These are phyloP conservation scores for Saccharomyces pastorianus DNA, from an alignment of 1,139 yeast species.

Conservation along the genomic window DNA sequence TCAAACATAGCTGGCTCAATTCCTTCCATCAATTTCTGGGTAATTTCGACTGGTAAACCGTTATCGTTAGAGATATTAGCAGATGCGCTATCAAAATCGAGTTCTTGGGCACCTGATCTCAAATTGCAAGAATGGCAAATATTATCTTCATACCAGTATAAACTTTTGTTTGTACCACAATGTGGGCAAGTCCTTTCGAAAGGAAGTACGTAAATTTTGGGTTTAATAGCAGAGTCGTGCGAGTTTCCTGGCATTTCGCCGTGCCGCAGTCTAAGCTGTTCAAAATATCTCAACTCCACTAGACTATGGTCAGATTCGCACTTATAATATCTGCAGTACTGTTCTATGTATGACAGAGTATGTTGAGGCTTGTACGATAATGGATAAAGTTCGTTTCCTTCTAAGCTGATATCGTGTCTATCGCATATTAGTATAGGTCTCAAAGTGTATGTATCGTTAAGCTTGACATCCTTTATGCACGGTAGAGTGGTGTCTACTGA, in stretches of 20 bases:
- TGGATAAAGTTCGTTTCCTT: slow-evolving; percentile 2
- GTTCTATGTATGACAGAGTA: slow-evolving; percentile 9
- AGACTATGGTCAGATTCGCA: slow-evolving; percentile 4
- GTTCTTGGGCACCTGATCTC: not conserved
- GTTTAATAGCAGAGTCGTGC: not conserved
- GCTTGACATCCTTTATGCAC: slow-evolving; percentile 1
- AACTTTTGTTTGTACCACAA: slow-evolving; percentile 11
- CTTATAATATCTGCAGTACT: slow-evolving; percentile 12
- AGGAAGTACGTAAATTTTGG: not conserved
- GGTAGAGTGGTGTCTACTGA: not conserved
- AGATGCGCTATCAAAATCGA: not conserved
- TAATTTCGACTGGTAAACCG: not conserved
- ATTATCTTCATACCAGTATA: slow-evolving; percentile 16
- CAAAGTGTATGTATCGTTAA: slow-evolving; percentile 5
- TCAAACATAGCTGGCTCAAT: not conserved
- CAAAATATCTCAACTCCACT: slow-evolving; percentile 10
- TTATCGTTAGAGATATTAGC: not conserved
- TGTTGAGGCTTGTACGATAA: slow-evolving; percentile 2
- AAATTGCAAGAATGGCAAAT: slow-evolving; percentile 21
- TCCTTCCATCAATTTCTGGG: not conserved
- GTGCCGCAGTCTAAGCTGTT: slow-evolving; percentile 5
- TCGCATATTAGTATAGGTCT: slow-evolving; percentile 17
- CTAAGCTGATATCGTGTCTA: slow-evolving; percentile 7
- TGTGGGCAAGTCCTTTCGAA: slow-evolving; percentile 7
- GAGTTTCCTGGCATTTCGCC: not conserved